A percentile compares a stretch with the other conserved stretches of the same genome.
These are phyloP conservation scores for Phaeoacremonium minimum DNA, from an alignment of 2,329 filamentous ascomycete genomes.

Conservation along the genomic window DNA sequence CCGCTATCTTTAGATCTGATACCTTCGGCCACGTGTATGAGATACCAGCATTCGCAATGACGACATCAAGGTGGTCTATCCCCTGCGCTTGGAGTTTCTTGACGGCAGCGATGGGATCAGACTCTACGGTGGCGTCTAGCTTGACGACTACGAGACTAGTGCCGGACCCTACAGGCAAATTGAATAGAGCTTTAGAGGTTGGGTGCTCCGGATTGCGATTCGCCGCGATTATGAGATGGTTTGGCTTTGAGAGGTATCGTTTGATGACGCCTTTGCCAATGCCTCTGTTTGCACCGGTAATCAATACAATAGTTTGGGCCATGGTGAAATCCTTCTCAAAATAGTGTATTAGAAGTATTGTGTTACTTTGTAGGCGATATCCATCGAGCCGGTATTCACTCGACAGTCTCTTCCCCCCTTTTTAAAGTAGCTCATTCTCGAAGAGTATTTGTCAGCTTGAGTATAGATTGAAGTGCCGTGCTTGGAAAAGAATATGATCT, in stretches of 20 bases:
- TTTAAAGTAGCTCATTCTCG: no score
- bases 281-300: conserved; percentile 22
- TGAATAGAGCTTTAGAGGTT: conserved; percentile 1
- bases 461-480: no score
- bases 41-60: conserved; percentile 49
- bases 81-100: conserved; percentile 21
- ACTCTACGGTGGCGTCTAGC: conserved; percentile 30
- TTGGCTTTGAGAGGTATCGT: conserved; percentile 4
- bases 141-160: conserved; percentile 35
- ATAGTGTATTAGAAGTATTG: no score
- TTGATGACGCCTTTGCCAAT: conserved; percentile 17
- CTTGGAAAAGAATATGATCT: no score
- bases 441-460: no score
- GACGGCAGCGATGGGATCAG: conserved; percentile 26
- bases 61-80: conserved; percentile 39
- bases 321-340: no score
- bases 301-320: conserved; percentile 8
- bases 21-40: conserved; percentile 23
- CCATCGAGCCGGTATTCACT: no score
- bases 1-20: conserved; percentile 23
- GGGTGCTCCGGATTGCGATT: conserved; percentile 2
- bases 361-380: no score
- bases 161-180: conserved; percentile 5
- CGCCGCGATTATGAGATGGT: conserved; percentile 6
- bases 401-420: no score